Conservation (phyloP, 1,284 basidiomycete species). For the Sporisorium sorghi region DNA sequence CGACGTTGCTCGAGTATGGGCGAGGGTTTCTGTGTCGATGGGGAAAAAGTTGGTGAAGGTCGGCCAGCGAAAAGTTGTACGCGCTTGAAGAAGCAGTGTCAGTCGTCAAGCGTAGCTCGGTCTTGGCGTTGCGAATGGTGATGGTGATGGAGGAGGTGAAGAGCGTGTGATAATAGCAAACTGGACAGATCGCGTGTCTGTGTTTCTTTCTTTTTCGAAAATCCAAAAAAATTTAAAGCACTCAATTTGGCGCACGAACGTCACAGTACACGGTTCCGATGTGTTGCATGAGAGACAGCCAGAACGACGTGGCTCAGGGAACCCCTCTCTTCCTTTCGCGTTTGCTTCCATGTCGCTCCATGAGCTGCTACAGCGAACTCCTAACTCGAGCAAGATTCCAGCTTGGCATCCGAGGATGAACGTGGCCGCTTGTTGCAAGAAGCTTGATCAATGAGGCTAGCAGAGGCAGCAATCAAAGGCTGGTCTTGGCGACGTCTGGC, state of each 20-base stretch:
- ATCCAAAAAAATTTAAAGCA: neutral
- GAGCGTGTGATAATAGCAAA: neutral
- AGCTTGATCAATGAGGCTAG: too few species aligned
- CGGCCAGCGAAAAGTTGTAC: neutral
- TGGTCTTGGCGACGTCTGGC: neutral
- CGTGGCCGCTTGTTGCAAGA: too few species aligned
- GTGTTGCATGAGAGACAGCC: constrained; percentile 7
- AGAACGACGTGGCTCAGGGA: neutral
- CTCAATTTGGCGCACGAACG: constrained; percentile 5
- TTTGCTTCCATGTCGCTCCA: too few species aligned
- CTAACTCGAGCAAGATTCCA: too few species aligned
- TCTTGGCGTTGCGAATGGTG: neutral
- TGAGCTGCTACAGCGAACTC: too few species aligned
- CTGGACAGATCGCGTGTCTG: constrained; percentile 12
- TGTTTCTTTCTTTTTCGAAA: constrained; percentile 1
- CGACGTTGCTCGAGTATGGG: too few species aligned
- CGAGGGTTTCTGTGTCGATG: too few species aligned
- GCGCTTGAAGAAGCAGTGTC: neutral
- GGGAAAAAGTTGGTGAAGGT: neutral
- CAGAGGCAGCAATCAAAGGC: neutral
- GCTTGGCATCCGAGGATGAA: too few species aligned
- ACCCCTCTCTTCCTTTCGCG: neutral
- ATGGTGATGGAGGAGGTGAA: neutral
- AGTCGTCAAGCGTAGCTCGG: neutral
- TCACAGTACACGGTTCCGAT: constrained; percentile 34